A percentile compares a stretch with the other conserved stretches of the same genome.
phyloP scores from a whole-genome alignment of 129 eudicot genomes.

The Dittrichia graveolens region DNA sequence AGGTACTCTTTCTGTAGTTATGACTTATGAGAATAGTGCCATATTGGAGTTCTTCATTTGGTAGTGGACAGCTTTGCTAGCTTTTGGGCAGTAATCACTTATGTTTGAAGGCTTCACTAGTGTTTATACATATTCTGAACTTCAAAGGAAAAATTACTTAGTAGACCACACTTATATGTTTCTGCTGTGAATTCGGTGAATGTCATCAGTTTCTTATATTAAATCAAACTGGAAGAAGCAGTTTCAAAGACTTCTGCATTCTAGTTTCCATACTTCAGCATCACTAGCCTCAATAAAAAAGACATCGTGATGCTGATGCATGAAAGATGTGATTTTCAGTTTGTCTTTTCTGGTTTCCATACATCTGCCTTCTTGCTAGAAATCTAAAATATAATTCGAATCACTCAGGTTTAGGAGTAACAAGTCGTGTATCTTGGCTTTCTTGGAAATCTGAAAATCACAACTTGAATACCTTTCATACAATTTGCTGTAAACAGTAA shows the following conservation, averaged over 20 bases:
- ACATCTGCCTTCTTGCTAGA: not conserved
- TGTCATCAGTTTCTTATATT: no score
- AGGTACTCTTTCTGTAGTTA: no score
- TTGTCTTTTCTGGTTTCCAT: no score
- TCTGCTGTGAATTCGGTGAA: no score
- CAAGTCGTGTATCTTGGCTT: not conserved
- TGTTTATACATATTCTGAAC: not conserved
- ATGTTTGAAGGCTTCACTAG: not conserved
- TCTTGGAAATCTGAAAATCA: not conserved
- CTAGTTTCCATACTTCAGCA: not conserved
- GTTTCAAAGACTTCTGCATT: no score
- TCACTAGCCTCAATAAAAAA: not conserved
- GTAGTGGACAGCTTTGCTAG: not conserved
- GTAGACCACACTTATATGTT: not conserved
- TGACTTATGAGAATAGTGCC: not conserved
- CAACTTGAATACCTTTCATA: not conserved
- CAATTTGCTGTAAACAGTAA: not conserved
- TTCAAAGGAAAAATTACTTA: not conserved
- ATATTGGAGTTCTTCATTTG: not conserved
- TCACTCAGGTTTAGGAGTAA: not conserved
- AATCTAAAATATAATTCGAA: not conserved
- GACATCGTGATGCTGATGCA: not conserved
- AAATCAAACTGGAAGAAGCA: no score
- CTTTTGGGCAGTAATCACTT: not conserved
- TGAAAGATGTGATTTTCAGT: no score